A percentile compares a stretch with the other conserved stretches of the same genome.
Conservation (phyloP, 345 rosid species). For the Euphorbia pulcherrima region DNA sequence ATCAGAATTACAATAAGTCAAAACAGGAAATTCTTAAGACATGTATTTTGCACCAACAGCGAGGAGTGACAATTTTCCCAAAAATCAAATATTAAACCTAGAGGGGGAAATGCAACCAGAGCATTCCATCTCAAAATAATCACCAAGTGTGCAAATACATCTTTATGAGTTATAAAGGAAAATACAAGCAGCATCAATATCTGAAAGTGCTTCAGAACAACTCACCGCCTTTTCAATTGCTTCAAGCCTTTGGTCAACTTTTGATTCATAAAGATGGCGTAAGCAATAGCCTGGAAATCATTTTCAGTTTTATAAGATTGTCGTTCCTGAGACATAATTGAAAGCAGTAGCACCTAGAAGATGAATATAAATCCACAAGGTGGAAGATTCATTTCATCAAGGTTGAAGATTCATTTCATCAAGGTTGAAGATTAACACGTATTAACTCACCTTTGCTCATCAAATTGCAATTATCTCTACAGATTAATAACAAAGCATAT, state of each 20-base stretch:
- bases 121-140: neutral
- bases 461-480: neutral
- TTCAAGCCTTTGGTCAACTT: constrained; percentile 32
- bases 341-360: neutral
- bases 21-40: constrained; percentile 2
- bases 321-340: neutral
- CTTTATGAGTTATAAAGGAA: neutral
- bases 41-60: neutral
- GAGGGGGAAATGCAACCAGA: neutral
- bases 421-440: neutral
- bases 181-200: neutral
- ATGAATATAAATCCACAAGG: neutral
- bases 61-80: neutral
- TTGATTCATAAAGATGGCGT: constrained; percentile 27
- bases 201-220: constrained; percentile 1
- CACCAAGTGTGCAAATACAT: neutral
- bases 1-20: constrained; percentile 8
- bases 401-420: neutral
- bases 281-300: constrained; percentile 27
- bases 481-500: neutral
- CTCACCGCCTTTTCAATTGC: constrained; percentile 35
- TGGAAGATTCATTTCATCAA: neutral
- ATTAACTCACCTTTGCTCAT: neutral
- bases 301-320: neutral
- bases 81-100: neutral